phyloP scores from a whole-genome alignment of 2,329 filamentous ascomycete genomes.

The Stachybotrys chlorohalonatus region DNA sequence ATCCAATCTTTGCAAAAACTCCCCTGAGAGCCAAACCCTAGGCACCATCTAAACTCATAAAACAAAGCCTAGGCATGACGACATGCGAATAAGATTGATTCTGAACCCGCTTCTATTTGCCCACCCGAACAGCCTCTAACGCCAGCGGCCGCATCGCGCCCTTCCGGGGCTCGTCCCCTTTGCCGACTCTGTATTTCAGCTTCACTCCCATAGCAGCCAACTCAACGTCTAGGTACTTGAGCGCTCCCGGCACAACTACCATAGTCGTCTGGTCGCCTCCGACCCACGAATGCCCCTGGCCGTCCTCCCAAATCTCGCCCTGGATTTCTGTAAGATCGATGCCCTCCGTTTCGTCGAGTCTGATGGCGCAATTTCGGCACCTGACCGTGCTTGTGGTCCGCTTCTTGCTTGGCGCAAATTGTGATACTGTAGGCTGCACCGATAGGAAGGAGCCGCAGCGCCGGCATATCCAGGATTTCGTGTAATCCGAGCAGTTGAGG shows the following conservation, averaged over 20 bases:
- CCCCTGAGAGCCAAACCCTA: no score
- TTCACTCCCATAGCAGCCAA: slow-evolving; percentile 93
- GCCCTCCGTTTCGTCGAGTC: slow-evolving; percentile 48
- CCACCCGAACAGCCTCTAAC: slow-evolving; percentile 16
- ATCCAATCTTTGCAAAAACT: no score
- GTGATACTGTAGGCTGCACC: slow-evolving; percentile 68
- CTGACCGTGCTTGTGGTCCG: slow-evolving; percentile 61
- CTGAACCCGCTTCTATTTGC: slow-evolving; percentile 12
- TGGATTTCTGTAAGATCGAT: slow-evolving; percentile 46
- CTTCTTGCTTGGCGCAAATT: slow-evolving; percentile 51
- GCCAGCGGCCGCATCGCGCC: slow-evolving; percentile 35
- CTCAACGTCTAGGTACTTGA: slow-evolving; percentile 92
- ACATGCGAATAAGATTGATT: background rate
- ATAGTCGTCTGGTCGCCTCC: slow-evolving; percentile 87
- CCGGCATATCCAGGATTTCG: slow-evolving; percentile 81
- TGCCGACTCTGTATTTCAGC: slow-evolving; percentile 67
- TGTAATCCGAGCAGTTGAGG: slow-evolving; percentile 95
- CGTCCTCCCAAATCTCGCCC: slow-evolving; percentile 87
- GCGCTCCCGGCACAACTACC: slow-evolving; percentile 84
- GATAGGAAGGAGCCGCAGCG: slow-evolving; percentile 85
- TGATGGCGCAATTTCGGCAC: slow-evolving; percentile 67
- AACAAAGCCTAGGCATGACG: no score
- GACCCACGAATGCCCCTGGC: slow-evolving; percentile 70
- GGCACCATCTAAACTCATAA: no score
- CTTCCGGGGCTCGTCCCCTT: slow-evolving; percentile 56